Evolutionary conservation across 768 basidiomycete genomes (phyloP).

Genomic region (Boletus tylopilopsis): DNA sequence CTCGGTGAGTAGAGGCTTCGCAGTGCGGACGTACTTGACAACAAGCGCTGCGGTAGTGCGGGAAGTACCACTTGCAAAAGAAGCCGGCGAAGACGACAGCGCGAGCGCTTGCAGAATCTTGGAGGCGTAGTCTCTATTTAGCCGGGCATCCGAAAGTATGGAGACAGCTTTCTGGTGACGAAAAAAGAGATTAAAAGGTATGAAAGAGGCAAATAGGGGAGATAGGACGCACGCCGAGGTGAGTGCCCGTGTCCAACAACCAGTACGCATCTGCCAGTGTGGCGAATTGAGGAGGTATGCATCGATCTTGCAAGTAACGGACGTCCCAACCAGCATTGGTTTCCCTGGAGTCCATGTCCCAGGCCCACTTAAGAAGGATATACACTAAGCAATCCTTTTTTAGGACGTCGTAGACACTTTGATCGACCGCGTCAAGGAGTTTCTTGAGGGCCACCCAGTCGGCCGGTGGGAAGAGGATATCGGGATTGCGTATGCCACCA

Average conservation of each 20-base stretch:
- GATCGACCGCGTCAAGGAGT: slow-evolving; percentile 58
- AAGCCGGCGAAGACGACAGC: slow-evolving; percentile 39
- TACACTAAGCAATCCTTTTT: slow-evolving; percentile 82
- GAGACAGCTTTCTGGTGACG: slow-evolving; percentile 58
- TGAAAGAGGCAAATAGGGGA: not conserved
- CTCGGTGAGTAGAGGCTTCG: slow-evolving; percentile 65
- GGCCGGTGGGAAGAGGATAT: slow-evolving; percentile 65
- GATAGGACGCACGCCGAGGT: slow-evolving; percentile 51
- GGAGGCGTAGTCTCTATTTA: slow-evolving; percentile 73
- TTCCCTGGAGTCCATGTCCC: slow-evolving; percentile 63
- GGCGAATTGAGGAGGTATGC: slow-evolving; percentile 74
- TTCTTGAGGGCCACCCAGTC: slow-evolving; percentile 50
- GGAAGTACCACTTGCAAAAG: slow-evolving; percentile 18
- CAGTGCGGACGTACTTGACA: slow-evolving; percentile 70
- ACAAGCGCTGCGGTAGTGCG: slow-evolving; percentile 40
- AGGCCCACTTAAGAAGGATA: slow-evolving; percentile 77
- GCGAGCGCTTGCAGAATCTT: slow-evolving; percentile 66
- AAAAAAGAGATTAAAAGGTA: not conserved
- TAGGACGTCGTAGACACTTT: slow-evolving; percentile 63
- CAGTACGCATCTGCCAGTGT: slow-evolving; percentile 83
- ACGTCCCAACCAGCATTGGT: slow-evolving; percentile 23
- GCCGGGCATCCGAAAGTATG: slow-evolving; percentile 66
- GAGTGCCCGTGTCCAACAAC: slow-evolving; percentile 69
- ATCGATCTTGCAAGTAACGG: slow-evolving; percentile 47
- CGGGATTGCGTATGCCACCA: slow-evolving; percentile 57